Evolutionary conservation across 768 basidiomycete genomes (phyloP), one percentile per base, ranked within the genome.

Genomic region (Candolleomyces efflorescens): DNA sequence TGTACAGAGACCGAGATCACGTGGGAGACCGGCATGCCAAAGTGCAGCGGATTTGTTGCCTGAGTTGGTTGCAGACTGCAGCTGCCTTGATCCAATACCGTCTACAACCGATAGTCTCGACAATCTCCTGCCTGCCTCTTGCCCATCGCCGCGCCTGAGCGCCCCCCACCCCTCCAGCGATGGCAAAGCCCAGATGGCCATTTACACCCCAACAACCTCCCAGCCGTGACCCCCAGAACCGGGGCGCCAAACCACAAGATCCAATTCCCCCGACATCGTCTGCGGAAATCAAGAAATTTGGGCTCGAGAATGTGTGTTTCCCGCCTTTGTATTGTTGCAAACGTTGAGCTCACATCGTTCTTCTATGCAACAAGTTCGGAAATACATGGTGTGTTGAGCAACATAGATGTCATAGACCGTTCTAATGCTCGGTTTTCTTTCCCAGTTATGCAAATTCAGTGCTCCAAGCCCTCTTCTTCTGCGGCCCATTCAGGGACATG

Each of bases 401-500:
- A 53, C 50, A 22, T 46, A n/a, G 37, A 36, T 36, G 20, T 17
- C 11, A 23, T 53, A 11, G 18, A 23, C 53, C 10, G 15, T 32
- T 60, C 56, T 51, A 37, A 60, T 56, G 37, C 44, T 59, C 66
- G 68, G 53, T 70, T 64, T 26, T 51, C 55, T 48, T 54, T 58
- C 32, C 20, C 69, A 94, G 94, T 75, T 99, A 99, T 73, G 94
- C 90, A 76, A 99, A 98, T 73, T 97, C 96, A n/a, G 94, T 99
- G 22, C 81, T 99, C 15, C 96, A 99, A 71, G 88, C 97, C 0
- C 83, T 98, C 55, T 99, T 98, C 76, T 96, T 95, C 71, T 98
- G 94, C 69, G 75, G 83, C 22, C 95, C 96, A 1, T 98, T 99
- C 69, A 83, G 95, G 52, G 89, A 95, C 51, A 90, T 97, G 57